Percentiles rank a stretch among this genome's conserved stretches.
These are phyloP conservation scores for Kodamaea hsintzibuensis DNA, from an alignment of 805 yeast genomes.

Conservation along the genomic window DNA sequence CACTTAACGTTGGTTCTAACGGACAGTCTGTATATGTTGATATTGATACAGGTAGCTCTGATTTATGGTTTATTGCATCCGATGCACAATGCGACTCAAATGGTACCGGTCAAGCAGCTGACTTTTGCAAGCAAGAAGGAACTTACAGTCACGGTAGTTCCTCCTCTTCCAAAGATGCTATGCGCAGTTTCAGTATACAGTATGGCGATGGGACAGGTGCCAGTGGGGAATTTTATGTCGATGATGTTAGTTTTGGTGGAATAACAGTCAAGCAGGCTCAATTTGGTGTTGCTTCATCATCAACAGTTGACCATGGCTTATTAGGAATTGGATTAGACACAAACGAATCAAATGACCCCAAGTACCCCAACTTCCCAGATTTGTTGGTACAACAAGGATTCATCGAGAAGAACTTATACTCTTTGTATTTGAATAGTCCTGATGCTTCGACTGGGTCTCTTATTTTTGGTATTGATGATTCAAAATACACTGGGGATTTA, in stretches of 20 bases:
- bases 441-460: constrained; percentile 35
- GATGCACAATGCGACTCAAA: not conserved
- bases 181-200: not conserved
- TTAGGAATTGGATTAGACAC: constrained; percentile 10
- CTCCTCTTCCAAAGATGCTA: constrained; percentile 6
- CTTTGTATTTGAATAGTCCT: constrained; percentile 24
- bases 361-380: constrained; percentile 20
- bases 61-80: constrained; percentile 10
- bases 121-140: constrained; percentile 9
- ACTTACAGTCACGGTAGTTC: constrained; percentile 9
- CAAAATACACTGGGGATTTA: constrained; percentile 55
- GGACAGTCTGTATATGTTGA: constrained; percentile 8
- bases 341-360: constrained; percentile 8
- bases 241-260: constrained; percentile 9
- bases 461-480: constrained; percentile 66
- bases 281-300: constrained; percentile 11
- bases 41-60: constrained; percentile 16
- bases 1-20: constrained; percentile 6
- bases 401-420: constrained; percentile 22
- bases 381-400: constrained; percentile 26
- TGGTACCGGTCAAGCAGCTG: not conserved
- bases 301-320: constrained; percentile 7
- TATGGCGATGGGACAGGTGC: constrained; percentile 7
- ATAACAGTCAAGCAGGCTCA: constrained; percentile 3
- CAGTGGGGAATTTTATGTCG: constrained; percentile 10